A percentile compares a stretch with the other conserved stretches of the same genome.
Evolutionary conservation across 1,139 yeast species (phyloP).

Genomic region (Saccharomyces hybrid): DNA sequence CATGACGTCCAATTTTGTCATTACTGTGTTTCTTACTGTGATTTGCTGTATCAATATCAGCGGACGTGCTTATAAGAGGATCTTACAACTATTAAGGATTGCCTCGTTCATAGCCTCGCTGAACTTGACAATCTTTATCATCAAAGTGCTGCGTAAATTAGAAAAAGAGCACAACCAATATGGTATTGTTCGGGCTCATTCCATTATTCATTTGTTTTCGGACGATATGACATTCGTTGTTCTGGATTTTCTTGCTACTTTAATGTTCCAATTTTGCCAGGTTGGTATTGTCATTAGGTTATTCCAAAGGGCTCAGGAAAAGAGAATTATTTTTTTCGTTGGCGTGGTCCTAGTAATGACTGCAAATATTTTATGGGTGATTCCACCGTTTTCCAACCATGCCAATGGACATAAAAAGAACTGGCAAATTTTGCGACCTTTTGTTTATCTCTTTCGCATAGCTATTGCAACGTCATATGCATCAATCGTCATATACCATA

Average conservation of each 20-base stretch:
- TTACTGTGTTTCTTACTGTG: slow-evolving; percentile 56
- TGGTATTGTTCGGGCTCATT: slow-evolving; percentile 52
- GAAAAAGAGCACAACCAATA: slow-evolving; percentile 40
- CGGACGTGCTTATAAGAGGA: slow-evolving; percentile 27
- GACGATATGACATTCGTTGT: slow-evolving; percentile 44
- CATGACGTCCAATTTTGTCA: slow-evolving; percentile 56
- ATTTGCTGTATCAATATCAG: slow-evolving; percentile 49
- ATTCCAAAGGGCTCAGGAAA: slow-evolving; percentile 64
- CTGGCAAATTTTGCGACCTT: slow-evolving; percentile 56
- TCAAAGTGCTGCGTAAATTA: slow-evolving; percentile 42
- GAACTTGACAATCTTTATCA: slow-evolving; percentile 46
- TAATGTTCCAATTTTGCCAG: slow-evolving; percentile 61
- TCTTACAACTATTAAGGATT: slow-evolving; percentile 41
- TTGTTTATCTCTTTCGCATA: slow-evolving; percentile 69
- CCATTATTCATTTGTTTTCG: slow-evolving; percentile 43
- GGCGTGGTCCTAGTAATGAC: slow-evolving; percentile 53
- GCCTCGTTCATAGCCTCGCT: slow-evolving; percentile 45
- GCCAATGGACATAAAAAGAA: slow-evolving; percentile 6
- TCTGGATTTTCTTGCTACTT: slow-evolving; percentile 53
- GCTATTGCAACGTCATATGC: slow-evolving; percentile 69
- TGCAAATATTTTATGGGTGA: slow-evolving; percentile 65
- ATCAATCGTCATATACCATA: slow-evolving; percentile 52
- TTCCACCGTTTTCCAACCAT: slow-evolving; percentile 37
- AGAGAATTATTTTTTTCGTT: slow-evolving; percentile 52
- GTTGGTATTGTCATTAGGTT: slow-evolving; percentile 70